Base-by-base conservation (phyloP, 2,329 filamentous ascomycete species). In the Dryadomyces sulphureus region DNA sequence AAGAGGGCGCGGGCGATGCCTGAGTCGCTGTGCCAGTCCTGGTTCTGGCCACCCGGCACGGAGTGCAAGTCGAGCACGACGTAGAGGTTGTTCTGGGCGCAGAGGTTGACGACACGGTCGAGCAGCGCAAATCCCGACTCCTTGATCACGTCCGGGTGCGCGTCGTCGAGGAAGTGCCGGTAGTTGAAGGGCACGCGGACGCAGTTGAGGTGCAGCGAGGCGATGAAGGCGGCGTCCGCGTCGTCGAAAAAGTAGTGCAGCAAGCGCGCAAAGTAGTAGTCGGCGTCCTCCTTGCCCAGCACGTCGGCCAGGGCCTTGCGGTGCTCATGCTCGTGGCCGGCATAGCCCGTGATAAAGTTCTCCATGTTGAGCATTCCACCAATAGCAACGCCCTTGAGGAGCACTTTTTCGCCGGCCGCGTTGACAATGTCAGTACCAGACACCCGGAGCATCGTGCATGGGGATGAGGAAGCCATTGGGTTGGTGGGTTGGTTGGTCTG, bases 161-260 rank as follows among this genome's bases (percentile, higher is more conserved):
- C 59, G 50, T 69, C 65, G 50, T 72, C 67, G 50, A 69, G 65
- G 45, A 73, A 70, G 54, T 72, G 68, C 1, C 67, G 64, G 54
- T 77, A 73, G 54, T 77, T 77, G 59, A 78, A 73, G 1, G 73
- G 72, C 21, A 78, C 57, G 1, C 74, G 66, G n/a, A 77, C 60
- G 54, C 71, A 77, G 55, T 77, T 78, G 20, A 78, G 58, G 1
- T 70, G 70, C 2, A 72, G 58, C 2, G 62, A 67, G 7, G 70
- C 67, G 50, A 75, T 70, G 57, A 75, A 76, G 43, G 66, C 65
- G 27, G 74, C 73, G 49, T 78, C 74, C 6, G 60, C 59, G 17
- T 69, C 65, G 4, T 66, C 71, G 59, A 77, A 77, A 62, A 75
- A 77, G 54, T 76, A 67, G 45, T 72, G 61, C 2, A 73, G 57